Percentiles rank a stretch among this genome's conserved stretches.
These are phyloP conservation scores for Nicotiana rustica DNA, from an alignment of 305 asterid genomes.

Conservation along the genomic window DNA sequence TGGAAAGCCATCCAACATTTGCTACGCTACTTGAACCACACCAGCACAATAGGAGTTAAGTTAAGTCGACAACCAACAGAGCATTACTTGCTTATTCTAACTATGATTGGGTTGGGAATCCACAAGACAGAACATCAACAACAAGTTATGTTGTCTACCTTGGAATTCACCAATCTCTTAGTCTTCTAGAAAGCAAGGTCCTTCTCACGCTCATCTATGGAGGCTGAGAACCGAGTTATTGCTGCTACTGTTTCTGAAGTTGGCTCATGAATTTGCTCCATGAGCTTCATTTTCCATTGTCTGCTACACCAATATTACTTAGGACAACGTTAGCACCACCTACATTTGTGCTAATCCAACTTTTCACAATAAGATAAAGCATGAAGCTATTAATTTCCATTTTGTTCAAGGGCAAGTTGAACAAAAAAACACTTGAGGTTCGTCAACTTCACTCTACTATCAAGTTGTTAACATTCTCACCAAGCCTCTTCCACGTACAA, in stretches of 20 bases:
- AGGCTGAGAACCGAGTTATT: neutral
- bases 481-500: neutral
- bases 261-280: neutral
- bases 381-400: neutral
- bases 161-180: neutral
- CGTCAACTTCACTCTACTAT: neutral
- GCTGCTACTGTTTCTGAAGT: neutral
- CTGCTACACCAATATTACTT: neutral
- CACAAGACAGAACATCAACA: neutral
- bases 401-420: neutral
- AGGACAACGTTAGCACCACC: conserved; percentile 14
- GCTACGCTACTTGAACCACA: neutral
- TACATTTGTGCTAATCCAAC: neutral
- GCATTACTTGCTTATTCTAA: neutral
- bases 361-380: neutral
- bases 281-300: neutral
- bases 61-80: too few species aligned
- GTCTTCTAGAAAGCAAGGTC: neutral
- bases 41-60: neutral
- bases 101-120: neutral
- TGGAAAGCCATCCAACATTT: neutral
- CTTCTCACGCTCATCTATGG: neutral
- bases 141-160: neutral
- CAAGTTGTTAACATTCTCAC: neutral
- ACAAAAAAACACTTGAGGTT: neutral